Percentiles rank a stretch among this genome's conserved stretches.
These are phyloP conservation scores for Cryphonectria nitschkei DNA, from an alignment of 2,329 filamentous ascomycete species.

Conservation along the genomic window DNA sequence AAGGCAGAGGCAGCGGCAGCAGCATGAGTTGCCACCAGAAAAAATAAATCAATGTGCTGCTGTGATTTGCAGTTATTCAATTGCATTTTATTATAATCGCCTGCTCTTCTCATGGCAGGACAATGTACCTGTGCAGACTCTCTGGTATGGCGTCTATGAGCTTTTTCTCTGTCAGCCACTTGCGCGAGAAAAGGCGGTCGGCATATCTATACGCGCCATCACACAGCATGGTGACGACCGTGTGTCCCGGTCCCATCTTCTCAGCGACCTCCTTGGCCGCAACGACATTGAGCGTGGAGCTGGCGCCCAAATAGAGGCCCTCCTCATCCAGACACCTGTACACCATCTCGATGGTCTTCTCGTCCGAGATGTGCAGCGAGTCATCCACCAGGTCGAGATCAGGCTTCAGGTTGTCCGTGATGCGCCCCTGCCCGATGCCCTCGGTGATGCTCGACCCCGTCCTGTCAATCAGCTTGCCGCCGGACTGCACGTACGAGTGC, in stretches of 20 bases:
- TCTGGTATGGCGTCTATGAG: constrained; percentile 80
- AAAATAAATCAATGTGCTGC: constrained; percentile 11
- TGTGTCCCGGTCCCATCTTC: constrained; percentile 85
- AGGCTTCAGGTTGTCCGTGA: constrained; percentile 91
- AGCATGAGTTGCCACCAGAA: background rate
- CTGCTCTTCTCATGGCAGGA: constrained; percentile 66
- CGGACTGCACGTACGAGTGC: constrained; percentile 86
- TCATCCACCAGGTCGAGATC: constrained; percentile 86
- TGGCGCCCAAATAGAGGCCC: constrained; percentile 91
- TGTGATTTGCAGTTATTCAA: background rate
- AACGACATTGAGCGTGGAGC: constrained; percentile 91
- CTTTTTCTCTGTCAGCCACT: constrained; percentile 88
- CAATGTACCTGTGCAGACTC: constrained; percentile 90
- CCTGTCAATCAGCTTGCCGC: constrained; percentile 81
- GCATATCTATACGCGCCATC: constrained; percentile 98
- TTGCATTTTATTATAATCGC: constrained; percentile 18
- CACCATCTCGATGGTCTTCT: constrained; percentile 97
- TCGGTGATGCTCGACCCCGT: constrained; percentile 90
- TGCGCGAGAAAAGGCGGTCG: constrained; percentile 87
- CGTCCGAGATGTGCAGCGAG: constrained; percentile 82
- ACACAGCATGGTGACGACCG: constrained; percentile 90
- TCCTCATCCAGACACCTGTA: constrained; percentile 96
- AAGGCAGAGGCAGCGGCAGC: background rate
- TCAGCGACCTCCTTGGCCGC: constrained; percentile 93
- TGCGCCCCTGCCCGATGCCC: constrained; percentile 92